Conservation (phyloP, 2,329 filamentous ascomycete genomes). For the Claviceps pazoutovae region DNA sequence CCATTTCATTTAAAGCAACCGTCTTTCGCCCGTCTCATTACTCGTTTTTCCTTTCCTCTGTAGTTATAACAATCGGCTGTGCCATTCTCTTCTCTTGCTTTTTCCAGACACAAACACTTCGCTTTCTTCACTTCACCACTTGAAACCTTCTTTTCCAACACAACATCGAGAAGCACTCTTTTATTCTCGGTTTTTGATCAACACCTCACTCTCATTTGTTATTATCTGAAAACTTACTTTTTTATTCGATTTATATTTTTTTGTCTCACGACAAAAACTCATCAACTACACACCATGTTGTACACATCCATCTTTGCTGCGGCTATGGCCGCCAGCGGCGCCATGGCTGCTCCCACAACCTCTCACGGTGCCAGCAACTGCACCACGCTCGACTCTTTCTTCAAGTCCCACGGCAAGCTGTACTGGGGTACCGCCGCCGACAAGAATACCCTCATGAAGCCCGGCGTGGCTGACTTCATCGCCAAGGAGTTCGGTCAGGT, state of each 20-base stretch:
- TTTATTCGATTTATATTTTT: not conserved
- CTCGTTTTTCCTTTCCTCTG: not conserved
- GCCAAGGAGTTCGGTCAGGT: constrained; percentile 41
- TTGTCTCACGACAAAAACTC: not conserved
- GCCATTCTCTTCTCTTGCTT: not conserved
- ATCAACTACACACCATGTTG: not conserved
- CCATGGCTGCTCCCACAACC: not conserved
- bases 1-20: not conserved
- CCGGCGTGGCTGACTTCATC: not conserved
- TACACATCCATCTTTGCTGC: not conserved
- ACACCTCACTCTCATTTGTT: not conserved
- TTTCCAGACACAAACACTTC: not conserved
- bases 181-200: not conserved
- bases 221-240: not conserved
- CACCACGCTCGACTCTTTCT: not conserved
- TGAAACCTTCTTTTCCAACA: not conserved
- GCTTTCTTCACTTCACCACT: not conserved
- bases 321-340: not conserved
- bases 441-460: rapidly evolving
- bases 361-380: not conserved
- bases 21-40: not conserved
- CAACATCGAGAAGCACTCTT: not conserved
- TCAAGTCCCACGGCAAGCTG: not conserved
- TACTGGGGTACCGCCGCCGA: not conserved
- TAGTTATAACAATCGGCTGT: not conserved